These are phyloP conservation scores for Diplodia sapinea DNA, from an alignment of 2,329 filamentous ascomycete species.

Conservation along the genomic window DNA sequence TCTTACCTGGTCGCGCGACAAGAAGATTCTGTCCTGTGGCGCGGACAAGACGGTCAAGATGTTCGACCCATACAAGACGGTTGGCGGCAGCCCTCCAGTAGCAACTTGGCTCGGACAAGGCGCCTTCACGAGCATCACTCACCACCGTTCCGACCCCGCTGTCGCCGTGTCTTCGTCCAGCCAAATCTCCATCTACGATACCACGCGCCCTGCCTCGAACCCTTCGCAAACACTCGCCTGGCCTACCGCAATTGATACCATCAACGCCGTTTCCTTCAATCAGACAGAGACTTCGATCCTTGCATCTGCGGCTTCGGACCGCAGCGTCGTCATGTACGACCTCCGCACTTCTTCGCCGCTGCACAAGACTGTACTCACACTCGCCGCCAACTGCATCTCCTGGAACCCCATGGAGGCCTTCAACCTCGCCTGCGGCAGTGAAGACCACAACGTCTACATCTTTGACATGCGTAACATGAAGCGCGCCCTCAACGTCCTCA, in stretches of 20 bases:
- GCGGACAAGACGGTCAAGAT: constrained; percentile 87
- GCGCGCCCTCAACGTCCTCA: constrained; percentile 85
- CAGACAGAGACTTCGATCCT: constrained; percentile 87
- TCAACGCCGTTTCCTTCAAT: constrained; percentile 88
- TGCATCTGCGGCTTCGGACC: constrained; percentile 80
- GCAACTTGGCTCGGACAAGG: constrained; percentile 83
- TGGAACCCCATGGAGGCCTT: constrained; percentile 99
- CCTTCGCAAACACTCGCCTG: constrained; percentile 83
- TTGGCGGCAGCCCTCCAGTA: constrained; percentile 70
- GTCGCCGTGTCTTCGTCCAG: constrained; percentile 78
- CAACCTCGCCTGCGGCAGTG: constrained; percentile 90
- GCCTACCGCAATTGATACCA: constrained; percentile 89
- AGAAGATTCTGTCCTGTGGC: constrained; percentile 84
- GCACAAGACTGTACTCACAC: constrained; percentile 77
- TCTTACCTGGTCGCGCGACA: constrained; percentile 84
- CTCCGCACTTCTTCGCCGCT: constrained; percentile 84
- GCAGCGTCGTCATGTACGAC: constrained; percentile 89
- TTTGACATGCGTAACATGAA: constrained; percentile 95
- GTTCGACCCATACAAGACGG: constrained; percentile 83
- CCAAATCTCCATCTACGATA: constrained; percentile 85
- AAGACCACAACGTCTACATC: constrained; percentile 91
- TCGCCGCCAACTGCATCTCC: constrained; percentile 80
- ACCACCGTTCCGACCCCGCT: constrained; percentile 77
- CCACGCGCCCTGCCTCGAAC: constrained; percentile 75
- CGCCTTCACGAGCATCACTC: constrained; percentile 82